Base-by-base conservation (phyloP, 2,329 filamentous ascomycete species). In the Moelleriella libera region DNA sequence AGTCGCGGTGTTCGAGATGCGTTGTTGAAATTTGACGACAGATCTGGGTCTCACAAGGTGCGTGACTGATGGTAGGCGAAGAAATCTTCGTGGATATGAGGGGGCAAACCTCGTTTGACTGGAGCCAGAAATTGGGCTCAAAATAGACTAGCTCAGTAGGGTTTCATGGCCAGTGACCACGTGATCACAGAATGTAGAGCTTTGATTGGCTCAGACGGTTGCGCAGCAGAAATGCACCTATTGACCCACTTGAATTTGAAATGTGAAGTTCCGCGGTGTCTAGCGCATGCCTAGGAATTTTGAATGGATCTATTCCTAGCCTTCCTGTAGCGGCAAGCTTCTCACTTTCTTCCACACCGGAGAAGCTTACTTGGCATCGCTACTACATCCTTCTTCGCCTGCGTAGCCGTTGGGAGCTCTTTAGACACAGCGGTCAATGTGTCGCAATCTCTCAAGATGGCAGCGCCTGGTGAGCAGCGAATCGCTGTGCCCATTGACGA, bases 401-500 rank as follows among this genome's bases (percentile, higher is more conserved):
- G n/a, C n/a, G n/a, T n/a, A n/a, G n/a, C n/a, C n/a, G n/a, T n/a
- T n/a, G n/a, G n/a, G n/a, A n/a, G n/a, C n/a, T n/a, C n/a, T n/a
- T n/a, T n/a, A n/a, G n/a, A n/a, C n/a, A n/a, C n/a, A n/a, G n/a
- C n/a, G n/a, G n/a, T n/a, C n/a, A n/a, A n/a, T n/a, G n/a, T n/a
- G n/a, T n/a, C n/a, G n/a, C n/a, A n/a, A n/a, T n/a, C 32, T 7
- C 11, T 37, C 7, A 37, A 43, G 30, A 83, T 83, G 79, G 76
- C 78, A 14, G 76, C 77, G 32, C 78, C 79, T 37, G 58, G 66
- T 54, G 80, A 83, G 47, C 76, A 83, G 58, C 70, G 80, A 44
- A 80, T 83, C 55, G 74, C 74, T 58, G 92, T 98, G 50, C 88
- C 89, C 43, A 84, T 98, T 55, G 88, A 94, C 62, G 83, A 97